Evolutionary conservation across 371 early-diverging fungal species (phyloP), one percentile per base, ranked within the genome.

Genomic region (Massospora cicadina): DNA sequence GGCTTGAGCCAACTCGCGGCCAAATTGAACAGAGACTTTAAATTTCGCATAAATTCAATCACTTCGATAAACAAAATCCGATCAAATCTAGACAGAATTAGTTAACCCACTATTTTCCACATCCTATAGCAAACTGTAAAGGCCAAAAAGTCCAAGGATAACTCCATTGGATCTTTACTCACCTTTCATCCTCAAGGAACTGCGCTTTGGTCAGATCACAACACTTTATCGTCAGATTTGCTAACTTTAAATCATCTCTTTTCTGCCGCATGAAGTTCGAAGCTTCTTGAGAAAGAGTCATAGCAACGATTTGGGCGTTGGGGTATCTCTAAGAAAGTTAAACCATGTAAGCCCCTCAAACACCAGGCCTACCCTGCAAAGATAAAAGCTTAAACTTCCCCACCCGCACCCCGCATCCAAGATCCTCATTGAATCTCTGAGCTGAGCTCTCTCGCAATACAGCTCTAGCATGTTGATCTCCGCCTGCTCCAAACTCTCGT

Each of bases 341-440:
- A 55, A 3, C 27, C 2, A 2, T 25, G 2, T 55, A 2, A 5
- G 2, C 23, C 27, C 30, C 21, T 2, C 29, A 2, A 58, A 58
- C 2, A 7, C 21, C 30, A 27, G 1, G 3, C 2, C 30, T 58
- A 74, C 73, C 71, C 77, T 71, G 43, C 77, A 77, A 55, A 79
- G 67, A 65, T 69, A 80, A 26, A 81, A 70, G 13, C 71, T 67
- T 57, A 79, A 65, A 54, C 73, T 71, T 3, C 80, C 81, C 83
- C 81, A 81, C 2, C 83, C 83, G 66, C 83, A 82, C 1, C 83
- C 83, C n/a, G 81, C 65, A 69, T 82, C 83, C 29, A 82, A 63
- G 33, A 82, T 73, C 0, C 62, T 17, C 75, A 73, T 69, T 17
- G 82, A 82, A 67, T 83, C 81, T 24, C 61, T 29, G 21, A 82